Evolutionary conservation across 768 basidiomycete species (phyloP), one percentile per base, ranked within the genome.

Genomic region (Albatrellus ellisii): DNA sequence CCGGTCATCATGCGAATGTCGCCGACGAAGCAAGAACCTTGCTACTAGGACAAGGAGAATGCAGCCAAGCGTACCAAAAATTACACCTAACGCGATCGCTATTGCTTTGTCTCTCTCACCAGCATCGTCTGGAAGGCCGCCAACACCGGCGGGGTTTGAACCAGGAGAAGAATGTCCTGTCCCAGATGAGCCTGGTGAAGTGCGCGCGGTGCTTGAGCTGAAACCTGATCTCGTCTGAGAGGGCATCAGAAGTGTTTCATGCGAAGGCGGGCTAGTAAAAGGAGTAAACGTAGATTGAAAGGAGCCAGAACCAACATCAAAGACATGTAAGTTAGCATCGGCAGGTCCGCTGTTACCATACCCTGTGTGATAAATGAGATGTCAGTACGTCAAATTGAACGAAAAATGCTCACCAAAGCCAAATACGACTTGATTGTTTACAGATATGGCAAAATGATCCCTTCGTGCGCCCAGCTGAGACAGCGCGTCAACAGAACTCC

Each of bases 401-500:
- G 28, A 12, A 8, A 14, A 21, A 36, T 18, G 60, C 79, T 50
- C 50, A 87, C 86, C 86, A 53, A 80, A 84, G 26, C 79, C 81
- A 56, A 90, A 83, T 8, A 91, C 56, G 17, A 88, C 76, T 41
- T 73, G 65, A 25, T 66, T 62, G 10, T 75, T 78, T 25, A 69
- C 64, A 26, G 65, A 64, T 3, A 80, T 64, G 8, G 82, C 87
- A 48, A 78, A 72, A 56, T 91, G 88, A 56, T 90, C 84, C 34
- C 70, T 72, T 37, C 85, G 66, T 18, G 66, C 53, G 3, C 81
- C 83, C 4, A 89, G 57, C 39, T 72, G 69, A 14, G 69, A 59
- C 32, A 87, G 61, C 1, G 62, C 65, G 4, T 61, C 57, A 14
- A 78, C 62, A 33, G 52, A 48, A 6, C 62, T 67, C 86, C 85